Evolutionary conservation across 2,329 filamentous ascomycete genomes (phyloP).

Genomic region (Diaporthe velutina): DNA sequence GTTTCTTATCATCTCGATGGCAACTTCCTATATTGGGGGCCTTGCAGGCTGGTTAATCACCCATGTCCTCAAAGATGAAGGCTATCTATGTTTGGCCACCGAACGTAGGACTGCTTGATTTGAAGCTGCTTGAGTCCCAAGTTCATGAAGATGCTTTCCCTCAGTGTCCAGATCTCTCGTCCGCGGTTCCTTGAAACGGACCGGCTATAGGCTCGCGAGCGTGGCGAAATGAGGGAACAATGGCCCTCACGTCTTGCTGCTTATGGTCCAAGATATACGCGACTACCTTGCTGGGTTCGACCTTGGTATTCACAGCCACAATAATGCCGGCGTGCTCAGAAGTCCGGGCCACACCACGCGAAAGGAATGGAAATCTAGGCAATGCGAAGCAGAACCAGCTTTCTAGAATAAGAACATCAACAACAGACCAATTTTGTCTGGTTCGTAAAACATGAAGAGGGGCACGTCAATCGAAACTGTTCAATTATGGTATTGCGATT

Average conservation of each 20-base stretch:
- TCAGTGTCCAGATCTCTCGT: background rate
- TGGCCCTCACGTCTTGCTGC: too few relatives aligned
- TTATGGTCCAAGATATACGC: too few relatives aligned
- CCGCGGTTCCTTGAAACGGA: background rate
- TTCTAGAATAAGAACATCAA: accelerated
- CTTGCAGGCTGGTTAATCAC: background rate
- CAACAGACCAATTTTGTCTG: background rate
- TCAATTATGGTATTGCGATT: background rate
- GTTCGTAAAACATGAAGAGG: background rate
- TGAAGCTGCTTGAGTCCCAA: background rate
- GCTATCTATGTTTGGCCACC: too few relatives aligned
- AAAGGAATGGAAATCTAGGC: background rate
- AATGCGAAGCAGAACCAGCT: background rate
- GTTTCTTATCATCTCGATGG: background rate
- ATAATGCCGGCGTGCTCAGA: background rate
- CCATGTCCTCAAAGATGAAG: background rate
- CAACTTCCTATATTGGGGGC: background rate
- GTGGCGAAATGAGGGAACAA: background rate
- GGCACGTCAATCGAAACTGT: background rate
- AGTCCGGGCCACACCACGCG: background rate
- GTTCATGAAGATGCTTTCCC: background rate
- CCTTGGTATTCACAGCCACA: background rate
- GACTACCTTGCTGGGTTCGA: too few relatives aligned
- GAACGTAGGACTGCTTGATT: background rate
- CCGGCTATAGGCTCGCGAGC: background rate